phyloP scores from a whole-genome alignment of 768 basidiomycete genomes.

The Hydnomerulius pinastri region DNA sequence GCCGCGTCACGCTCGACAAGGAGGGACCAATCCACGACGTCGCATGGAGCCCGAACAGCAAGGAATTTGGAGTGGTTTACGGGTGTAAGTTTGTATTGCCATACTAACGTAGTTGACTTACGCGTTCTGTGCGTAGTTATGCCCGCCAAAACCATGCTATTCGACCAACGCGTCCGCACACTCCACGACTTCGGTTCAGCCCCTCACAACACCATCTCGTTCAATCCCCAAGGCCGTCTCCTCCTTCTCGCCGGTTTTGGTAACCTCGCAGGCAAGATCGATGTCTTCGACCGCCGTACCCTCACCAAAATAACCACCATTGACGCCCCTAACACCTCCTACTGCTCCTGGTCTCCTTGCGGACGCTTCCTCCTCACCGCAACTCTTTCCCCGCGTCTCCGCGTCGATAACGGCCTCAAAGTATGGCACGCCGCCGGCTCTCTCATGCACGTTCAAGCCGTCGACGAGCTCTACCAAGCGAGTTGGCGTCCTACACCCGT shows the following conservation, averaged over 20 bases:
- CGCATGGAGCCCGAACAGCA: constrained; percentile 92
- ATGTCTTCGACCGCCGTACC: constrained; percentile 87
- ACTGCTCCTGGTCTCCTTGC: constrained; percentile 95
- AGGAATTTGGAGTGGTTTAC: constrained; percentile 96
- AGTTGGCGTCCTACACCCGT: constrained; percentile 78
- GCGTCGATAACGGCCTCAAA: constrained; percentile 97
- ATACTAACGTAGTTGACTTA: neutral
- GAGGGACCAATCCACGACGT: constrained; percentile 98
- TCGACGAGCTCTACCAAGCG: constrained; percentile 90
- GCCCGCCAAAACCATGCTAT: constrained; percentile 92
- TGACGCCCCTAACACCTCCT: constrained; percentile 90
- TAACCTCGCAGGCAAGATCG: constrained; percentile 92
- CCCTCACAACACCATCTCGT: constrained; percentile 90
- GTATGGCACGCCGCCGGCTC: constrained; percentile 92
- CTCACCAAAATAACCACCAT: constrained; percentile 77
- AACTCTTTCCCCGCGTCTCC: constrained; percentile 90
- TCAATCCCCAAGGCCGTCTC: constrained; percentile 92
- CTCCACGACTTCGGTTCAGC: constrained; percentile 89
- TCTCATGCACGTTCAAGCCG: constrained; percentile 78
- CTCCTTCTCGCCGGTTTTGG: constrained; percentile 93
- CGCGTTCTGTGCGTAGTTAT: constrained; percentile 56
- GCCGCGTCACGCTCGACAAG: constrained; percentile 85
- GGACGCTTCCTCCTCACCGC: constrained; percentile 93
- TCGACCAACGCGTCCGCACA: constrained; percentile 86
- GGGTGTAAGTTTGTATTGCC: constrained; percentile 68